Conservation (phyloP, 352 stramenopile species). For the Aphanomyces invadans region DNA sequence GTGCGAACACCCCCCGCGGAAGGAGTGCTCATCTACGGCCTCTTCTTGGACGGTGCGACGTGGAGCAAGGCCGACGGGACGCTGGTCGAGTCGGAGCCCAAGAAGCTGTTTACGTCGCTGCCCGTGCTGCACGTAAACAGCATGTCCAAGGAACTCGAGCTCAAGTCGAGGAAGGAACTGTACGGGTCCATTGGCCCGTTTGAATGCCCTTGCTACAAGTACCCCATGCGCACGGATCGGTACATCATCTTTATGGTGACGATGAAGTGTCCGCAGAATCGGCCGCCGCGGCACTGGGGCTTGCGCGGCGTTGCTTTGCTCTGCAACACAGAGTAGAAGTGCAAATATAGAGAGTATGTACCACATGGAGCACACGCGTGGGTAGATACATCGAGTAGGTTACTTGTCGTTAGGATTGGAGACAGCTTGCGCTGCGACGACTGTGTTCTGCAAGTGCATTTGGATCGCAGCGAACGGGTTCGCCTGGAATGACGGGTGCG, state of each 20-base stretch:
- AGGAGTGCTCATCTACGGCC: slow-evolving; percentile 96
- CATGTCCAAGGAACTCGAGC: slow-evolving; percentile 90
- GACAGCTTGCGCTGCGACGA: slow-evolving; percentile 62
- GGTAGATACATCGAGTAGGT: neutral
- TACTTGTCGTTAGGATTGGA: slow-evolving; percentile 2
- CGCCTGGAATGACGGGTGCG: slow-evolving; percentile 66
- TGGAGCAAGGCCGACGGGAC: slow-evolving; percentile 91
- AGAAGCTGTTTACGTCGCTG: slow-evolving; percentile 94
- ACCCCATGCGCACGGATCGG: slow-evolving; percentile 88
- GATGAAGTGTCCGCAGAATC: slow-evolving; percentile 82
- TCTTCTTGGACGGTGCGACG: slow-evolving; percentile 95
- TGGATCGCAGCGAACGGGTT: slow-evolving; percentile 83
- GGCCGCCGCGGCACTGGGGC: slow-evolving; percentile 90
- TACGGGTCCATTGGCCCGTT: slow-evolving; percentile 90
- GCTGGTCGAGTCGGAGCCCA: slow-evolving; percentile 94
- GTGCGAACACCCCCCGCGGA: slow-evolving; percentile 80
- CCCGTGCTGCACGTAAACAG: slow-evolving; percentile 95
- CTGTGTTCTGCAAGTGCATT: slow-evolving; percentile 77
- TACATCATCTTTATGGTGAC: slow-evolving; percentile 97
- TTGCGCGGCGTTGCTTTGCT: slow-evolving; percentile 90
- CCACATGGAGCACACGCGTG: no score
- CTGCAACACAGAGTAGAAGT: slow-evolving; percentile 88
- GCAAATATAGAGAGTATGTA: neutral
- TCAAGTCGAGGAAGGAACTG: slow-evolving; percentile 88
- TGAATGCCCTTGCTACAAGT: slow-evolving; percentile 97